Percentiles rank a stretch among this genome's conserved stretches.
phyloP scores from a whole-genome alignment of 2,329 filamentous ascomycete genomes.

The Colletotrichum salicis region DNA sequence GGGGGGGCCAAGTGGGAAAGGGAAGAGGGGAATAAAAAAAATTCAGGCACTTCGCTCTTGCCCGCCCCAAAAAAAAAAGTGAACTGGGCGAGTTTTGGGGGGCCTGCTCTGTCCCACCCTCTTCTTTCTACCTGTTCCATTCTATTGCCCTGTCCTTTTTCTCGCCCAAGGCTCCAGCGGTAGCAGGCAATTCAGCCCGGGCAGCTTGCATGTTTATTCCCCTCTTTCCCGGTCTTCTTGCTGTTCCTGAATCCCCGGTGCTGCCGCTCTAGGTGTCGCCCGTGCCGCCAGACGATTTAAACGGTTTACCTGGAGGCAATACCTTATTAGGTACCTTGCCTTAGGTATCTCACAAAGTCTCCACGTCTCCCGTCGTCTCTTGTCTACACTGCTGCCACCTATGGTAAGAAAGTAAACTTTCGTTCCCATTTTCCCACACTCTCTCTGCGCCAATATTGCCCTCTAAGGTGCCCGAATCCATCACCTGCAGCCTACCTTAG shows the following conservation, averaged over 20 bases:
- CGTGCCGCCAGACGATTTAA: too few species aligned
- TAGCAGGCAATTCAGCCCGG: neutral
- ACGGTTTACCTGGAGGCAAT: too few species aligned
- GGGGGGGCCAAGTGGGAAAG: slow-evolving; percentile 36
- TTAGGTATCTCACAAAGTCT: neutral
- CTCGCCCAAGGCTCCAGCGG: neutral
- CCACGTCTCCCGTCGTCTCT: neutral
- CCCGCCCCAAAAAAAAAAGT: slow-evolving; percentile 20
- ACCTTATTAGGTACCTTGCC: too few species aligned
- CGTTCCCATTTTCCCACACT: neutral
- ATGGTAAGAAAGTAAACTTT: slow-evolving; percentile 20
- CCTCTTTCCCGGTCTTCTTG: neutral
- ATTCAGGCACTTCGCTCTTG: slow-evolving; percentile 47
- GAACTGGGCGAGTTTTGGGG: neutral
- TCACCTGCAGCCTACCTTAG: neutral
- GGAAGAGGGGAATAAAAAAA: slow-evolving; percentile 44
- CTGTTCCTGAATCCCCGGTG: neutral
- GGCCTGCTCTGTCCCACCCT: neutral
- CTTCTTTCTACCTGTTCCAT: neutral
- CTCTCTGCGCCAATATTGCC: neutral
- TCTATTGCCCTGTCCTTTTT: neutral
- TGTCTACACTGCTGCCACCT: neutral
- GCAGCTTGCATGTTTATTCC: neutral
- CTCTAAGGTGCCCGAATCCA: neutral
- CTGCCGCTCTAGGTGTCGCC: neutral